Evolutionary conservation across 805 yeast species (phyloP), one percentile per base, ranked within the genome.

Genomic region (Saccharomycodes ludwigii): DNA sequence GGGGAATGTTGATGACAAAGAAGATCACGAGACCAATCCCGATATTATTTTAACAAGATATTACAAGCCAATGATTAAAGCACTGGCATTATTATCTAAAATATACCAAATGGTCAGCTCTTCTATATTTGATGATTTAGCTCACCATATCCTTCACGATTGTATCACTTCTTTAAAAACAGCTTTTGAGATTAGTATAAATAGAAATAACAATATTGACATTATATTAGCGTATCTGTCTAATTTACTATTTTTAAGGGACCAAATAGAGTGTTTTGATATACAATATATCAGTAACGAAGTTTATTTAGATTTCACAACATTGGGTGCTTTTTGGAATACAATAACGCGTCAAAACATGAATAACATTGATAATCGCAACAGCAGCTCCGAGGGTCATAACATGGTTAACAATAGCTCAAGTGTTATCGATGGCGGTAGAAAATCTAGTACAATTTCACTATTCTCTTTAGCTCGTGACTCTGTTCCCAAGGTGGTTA

Each of bases 81-180:
- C 94, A 0, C 56, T 85, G 26, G 67, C 76, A 1, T 56, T 88
- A 5, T 58, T 86, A 19, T 75, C 84, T 21, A 79, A 73, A 48
- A 77, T 86, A 15, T 82, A 83, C 48, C 93, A 82, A 44, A 60
- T 85, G 44, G 69, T 88, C 22, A 76, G 77, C 41, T 73, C 86
- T 2, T 58, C 67, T 9, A 80, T 84, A 2, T 88, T 86, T 56
- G 94, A 84, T 50, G 94, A 83, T 47, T 57, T 86, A 40, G 94
- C 95, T 0, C 94, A 84, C 50, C 73, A 79, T 35, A 75, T 84
- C 32, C 80, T 88, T 4, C 95, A 82, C 48, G 68, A 78, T 27
- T 76, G 91, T 43, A 68, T 84, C 22, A 46, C 58, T 11, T 71
- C 91, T 5, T 54, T 84, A 42, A 67, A 68, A 34, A 54, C 59